phyloP scores from a whole-genome alignment of 78 protist species.

The Isochrysis galbana region DNA sequence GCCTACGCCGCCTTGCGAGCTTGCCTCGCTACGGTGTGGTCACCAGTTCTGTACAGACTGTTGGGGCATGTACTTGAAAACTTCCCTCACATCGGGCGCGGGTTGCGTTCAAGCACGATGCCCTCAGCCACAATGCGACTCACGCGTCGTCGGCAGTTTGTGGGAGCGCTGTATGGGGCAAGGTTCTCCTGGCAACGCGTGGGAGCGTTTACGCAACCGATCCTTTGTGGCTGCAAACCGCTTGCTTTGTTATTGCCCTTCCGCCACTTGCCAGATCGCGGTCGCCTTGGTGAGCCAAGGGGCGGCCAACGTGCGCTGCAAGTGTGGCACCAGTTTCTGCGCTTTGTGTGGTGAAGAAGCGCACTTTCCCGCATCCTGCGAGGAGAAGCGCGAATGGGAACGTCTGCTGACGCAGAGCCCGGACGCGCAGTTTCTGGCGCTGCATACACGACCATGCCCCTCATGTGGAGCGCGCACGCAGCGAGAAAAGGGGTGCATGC shows the following conservation, averaged over 20 bases:
- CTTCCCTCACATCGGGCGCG: not conserved
- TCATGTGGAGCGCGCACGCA: not conserved
- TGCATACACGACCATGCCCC: constrained; percentile 6
- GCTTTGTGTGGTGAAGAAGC: not conserved
- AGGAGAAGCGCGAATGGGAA: not conserved
- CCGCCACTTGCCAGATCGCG: not conserved
- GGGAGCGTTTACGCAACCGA: not conserved
- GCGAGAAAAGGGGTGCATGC: constrained; percentile 5
- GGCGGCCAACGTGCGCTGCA: not conserved
- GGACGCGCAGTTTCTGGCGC: not conserved
- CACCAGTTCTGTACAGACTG: not conserved
- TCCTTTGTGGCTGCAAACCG: not conserved
- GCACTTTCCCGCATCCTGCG: constrained; percentile 3
- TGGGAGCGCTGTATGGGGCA: not conserved
- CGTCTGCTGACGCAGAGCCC: not conserved
- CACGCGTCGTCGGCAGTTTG: not conserved
- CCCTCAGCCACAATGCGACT: not conserved
- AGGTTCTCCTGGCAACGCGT: not conserved
- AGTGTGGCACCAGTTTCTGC: not conserved
- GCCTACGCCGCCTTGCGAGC: not conserved
- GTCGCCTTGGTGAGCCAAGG: not conserved
- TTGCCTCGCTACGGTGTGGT: not conserved
- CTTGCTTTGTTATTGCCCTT: not conserved
- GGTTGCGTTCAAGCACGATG: not conserved
- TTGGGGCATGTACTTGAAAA: not conserved